These are phyloP conservation scores for Exophiala aquamarina DNA, from an alignment of 2,329 filamentous ascomycete genomes.

Conservation along the genomic window DNA sequence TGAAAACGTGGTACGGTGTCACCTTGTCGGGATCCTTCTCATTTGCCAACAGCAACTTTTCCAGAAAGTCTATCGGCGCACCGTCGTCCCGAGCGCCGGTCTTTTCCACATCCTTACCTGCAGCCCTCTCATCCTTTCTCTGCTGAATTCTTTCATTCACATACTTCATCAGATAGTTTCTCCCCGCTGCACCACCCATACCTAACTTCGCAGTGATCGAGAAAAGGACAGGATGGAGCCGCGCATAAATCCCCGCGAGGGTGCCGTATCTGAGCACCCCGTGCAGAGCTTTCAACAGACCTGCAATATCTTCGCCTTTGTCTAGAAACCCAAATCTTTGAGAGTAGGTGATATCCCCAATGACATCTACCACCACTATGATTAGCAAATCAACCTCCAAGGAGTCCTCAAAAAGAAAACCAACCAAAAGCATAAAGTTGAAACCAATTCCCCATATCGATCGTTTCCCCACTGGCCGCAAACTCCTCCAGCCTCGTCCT, in stretches of 20 bases:
- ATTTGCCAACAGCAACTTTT: slow-evolving; percentile 43
- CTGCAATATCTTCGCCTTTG: slow-evolving; percentile 69
- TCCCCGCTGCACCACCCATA: slow-evolving; percentile 33
- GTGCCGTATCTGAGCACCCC: slow-evolving; percentile 38
- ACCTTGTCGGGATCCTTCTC: slow-evolving; percentile 44
- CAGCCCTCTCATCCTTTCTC: slow-evolving; percentile 25
- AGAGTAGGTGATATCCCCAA: slow-evolving; percentile 41
- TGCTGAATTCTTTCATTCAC: slow-evolving; percentile 34
- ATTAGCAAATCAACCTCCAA: not conserved
- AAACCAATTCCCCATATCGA: slow-evolving; percentile 58
- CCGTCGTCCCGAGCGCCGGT: slow-evolving; percentile 13
- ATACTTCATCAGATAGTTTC: slow-evolving; percentile 35
- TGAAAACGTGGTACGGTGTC: slow-evolving; percentile 40
- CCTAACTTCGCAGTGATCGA: slow-evolving; percentile 31
- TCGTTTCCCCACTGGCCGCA: slow-evolving; percentile 26
- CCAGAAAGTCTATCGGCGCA: slow-evolving; percentile 40
- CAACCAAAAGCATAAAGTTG: slow-evolving; percentile 75
- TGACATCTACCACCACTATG: slow-evolving; percentile 53
- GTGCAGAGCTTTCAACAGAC: slow-evolving; percentile 35
- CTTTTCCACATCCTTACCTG: slow-evolving; percentile 14
- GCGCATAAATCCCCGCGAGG: slow-evolving; percentile 44
- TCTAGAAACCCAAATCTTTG: slow-evolving; percentile 76
- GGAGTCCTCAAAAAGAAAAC: not conserved
- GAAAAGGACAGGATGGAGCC: slow-evolving; percentile 39
- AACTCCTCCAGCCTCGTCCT: slow-evolving; percentile 39